Percentiles rank a stretch among this genome's conserved stretches.
Conservation (phyloP, 768 basidiomycete species). For the Tulasnella sp. region DNA sequence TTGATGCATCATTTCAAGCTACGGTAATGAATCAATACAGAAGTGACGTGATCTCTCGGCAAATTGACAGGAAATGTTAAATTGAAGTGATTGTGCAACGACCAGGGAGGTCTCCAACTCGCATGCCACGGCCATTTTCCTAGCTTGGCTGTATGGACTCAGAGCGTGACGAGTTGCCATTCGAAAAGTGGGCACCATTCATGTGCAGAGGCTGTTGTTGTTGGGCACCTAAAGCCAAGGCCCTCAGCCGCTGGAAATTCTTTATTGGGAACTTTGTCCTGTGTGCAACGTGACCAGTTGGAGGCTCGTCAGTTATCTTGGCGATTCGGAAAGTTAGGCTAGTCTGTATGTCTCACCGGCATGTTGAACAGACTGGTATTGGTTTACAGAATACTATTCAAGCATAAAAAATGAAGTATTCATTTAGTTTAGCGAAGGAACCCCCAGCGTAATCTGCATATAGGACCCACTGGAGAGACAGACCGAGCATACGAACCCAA, state of each 20-base stretch:
- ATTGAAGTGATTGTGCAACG: too few relatives aligned
- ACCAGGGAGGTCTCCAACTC: too few relatives aligned
- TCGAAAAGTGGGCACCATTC: neutral
- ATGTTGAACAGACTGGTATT: constrained; percentile 86
- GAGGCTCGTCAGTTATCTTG: neutral
- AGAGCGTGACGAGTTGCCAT: neutral
- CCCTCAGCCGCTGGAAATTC: constrained; percentile 53
- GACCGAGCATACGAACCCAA: constrained; percentile 98
- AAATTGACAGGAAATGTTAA: too few relatives aligned
- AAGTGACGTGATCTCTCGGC: too few relatives aligned
- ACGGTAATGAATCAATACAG: too few relatives aligned
- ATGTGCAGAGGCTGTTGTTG: neutral
- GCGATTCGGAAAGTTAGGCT: neutral
- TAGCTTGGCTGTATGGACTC: too few relatives aligned
- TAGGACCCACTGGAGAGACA: constrained; percentile 84
- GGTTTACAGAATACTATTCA: constrained; percentile 83
- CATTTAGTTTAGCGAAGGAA: neutral
- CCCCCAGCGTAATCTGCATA: too few relatives aligned
- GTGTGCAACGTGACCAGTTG: constrained; percentile 14
- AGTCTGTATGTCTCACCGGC: constrained; percentile 50
- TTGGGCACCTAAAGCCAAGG: constrained; percentile 15
- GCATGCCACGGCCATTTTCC: too few relatives aligned
- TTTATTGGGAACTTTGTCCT: constrained; percentile 95
- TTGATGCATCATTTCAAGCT: too few relatives aligned
- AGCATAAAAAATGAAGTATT: neutral